Conservation (phyloP, 2,329 filamentous ascomycete species). For the Epicoccum sorghinum region DNA sequence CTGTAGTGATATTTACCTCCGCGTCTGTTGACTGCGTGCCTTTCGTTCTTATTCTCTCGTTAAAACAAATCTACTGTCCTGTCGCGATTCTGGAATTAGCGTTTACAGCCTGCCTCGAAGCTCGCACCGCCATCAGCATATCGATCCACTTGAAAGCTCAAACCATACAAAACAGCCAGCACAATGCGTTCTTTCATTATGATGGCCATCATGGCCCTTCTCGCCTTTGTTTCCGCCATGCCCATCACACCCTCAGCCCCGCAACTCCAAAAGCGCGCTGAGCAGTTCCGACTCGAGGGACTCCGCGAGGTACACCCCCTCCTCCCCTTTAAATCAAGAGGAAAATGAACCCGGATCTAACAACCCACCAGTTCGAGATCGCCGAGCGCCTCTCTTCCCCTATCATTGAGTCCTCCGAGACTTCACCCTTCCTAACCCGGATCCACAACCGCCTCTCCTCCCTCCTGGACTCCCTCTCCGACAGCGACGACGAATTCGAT, state of each 20-base stretch:
- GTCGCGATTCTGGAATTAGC: conserved; percentile 20
- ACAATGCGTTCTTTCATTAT: conserved; percentile 37
- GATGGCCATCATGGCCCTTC: conserved; percentile 33
- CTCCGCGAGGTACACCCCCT: conserved; percentile 36
- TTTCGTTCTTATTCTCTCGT: conserved; percentile 24
- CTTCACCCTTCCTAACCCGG: conserved; percentile 24
- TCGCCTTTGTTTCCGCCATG: conserved; percentile 33
- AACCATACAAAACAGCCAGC: not conserved
- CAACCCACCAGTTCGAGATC: conserved; percentile 36
- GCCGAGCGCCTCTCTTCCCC: conserved; percentile 37
- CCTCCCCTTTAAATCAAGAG: not conserved
- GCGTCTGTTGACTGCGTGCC: conserved; percentile 20
- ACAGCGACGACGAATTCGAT: conserved; percentile 30
- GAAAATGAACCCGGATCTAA: conserved; percentile 10
- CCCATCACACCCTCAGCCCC: conserved; percentile 46
- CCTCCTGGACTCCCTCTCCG: conserved; percentile 22
- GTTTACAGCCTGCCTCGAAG: not conserved
- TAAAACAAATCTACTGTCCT: not conserved
- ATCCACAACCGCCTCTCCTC: conserved; percentile 32
- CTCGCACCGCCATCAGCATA: not conserved
- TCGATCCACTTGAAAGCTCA: not conserved
- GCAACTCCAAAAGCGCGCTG: conserved; percentile 39
- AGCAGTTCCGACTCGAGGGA: conserved; percentile 43
- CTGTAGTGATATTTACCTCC: conserved; percentile 15
- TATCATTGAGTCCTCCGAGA: conserved; percentile 20